phyloP scores from a whole-genome alignment of 441 rosid species.

The Adansonia madagascariensis region DNA sequence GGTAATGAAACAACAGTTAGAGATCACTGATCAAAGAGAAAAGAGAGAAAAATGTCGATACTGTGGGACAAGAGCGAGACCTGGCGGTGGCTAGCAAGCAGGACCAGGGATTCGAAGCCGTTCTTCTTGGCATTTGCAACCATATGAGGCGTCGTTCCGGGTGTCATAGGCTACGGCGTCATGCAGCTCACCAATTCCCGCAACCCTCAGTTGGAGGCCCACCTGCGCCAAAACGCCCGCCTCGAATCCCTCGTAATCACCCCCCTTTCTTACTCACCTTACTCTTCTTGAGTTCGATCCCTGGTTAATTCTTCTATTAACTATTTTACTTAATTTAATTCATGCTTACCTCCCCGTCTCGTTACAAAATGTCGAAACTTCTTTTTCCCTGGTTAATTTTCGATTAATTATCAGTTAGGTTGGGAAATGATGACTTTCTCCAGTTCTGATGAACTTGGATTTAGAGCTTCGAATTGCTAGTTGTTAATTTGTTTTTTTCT shows the following conservation, averaged over 20 bases:
- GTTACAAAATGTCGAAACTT: background rate
- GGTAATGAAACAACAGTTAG: too few species aligned
- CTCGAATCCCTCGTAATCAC: slow-evolving; percentile 66
- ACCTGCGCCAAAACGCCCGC: slow-evolving; percentile 74
- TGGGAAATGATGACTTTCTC: too few species aligned
- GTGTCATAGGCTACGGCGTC: slow-evolving; percentile 78
- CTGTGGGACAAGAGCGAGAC: slow-evolving; percentile 82
- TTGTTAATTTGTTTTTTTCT: too few species aligned
- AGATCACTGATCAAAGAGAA: too few species aligned
- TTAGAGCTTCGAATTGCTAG: too few species aligned
- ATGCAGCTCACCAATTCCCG: slow-evolving; percentile 79
- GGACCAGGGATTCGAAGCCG: slow-evolving; percentile 77
- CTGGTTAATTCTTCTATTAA: background rate
- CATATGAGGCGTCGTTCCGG: slow-evolving; percentile 85
- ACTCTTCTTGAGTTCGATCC: background rate
- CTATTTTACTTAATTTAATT: background rate
- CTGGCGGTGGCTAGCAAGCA: slow-evolving; percentile 87
- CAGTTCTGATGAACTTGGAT: too few species aligned
- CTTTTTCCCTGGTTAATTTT: too few species aligned
- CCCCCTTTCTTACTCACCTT: background rate
- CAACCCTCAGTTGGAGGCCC: slow-evolving; percentile 78
- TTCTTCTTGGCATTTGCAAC: slow-evolving; percentile 89
- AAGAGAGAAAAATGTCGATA: slow-evolving; percentile 55
- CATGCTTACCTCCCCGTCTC: background rate
- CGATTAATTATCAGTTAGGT: too few species aligned